These are phyloP conservation scores for Naematelia encephala DNA, from an alignment of 768 basidiomycete species.

Conservation along the genomic window DNA sequence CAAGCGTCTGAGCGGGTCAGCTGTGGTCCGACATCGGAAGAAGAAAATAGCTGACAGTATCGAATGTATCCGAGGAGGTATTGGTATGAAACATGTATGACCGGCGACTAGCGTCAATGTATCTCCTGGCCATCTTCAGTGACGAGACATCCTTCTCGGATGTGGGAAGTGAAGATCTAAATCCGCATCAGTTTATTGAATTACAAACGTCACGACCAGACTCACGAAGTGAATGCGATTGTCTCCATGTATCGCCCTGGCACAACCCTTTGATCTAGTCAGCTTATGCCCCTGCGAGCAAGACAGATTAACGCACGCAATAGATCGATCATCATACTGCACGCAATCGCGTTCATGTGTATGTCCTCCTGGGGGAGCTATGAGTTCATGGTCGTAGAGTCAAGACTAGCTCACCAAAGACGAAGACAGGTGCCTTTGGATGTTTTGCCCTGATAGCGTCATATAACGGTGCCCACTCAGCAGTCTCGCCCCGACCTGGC, in stretches of 20 bases:
- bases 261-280: constrained; percentile 29
- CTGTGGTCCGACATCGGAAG: background rate
- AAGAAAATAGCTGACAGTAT: constrained; percentile 56
- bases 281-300: no score
- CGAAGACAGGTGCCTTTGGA: constrained; percentile 70
- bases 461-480: constrained; percentile 66
- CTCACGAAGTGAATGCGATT: constrained; percentile 59
- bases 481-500: constrained; percentile 60
- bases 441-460: constrained; percentile 70
- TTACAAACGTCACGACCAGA: background rate
- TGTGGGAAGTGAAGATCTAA: constrained; percentile 14
- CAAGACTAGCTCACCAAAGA: constrained; percentile 62
- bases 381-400: constrained; percentile 4
- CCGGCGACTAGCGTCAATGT: constrained; percentile 33
- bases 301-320: constrained; percentile 62
- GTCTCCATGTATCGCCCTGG: constrained; percentile 84
- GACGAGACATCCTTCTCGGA: constrained; percentile 8
- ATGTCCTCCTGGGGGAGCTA: constrained; percentile 58
- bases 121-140: constrained; percentile 57
- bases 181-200: background rate
- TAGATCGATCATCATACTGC: constrained; percentile 69
- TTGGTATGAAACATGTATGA: constrained; percentile 64
- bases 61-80: constrained; percentile 57
- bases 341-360: constrained; percentile 76
- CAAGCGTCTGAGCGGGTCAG: constrained; percentile 23